Evolutionary conservation across 2,329 filamentous ascomycete genomes (phyloP).

Genomic region (Ascochyta fabae): DNA sequence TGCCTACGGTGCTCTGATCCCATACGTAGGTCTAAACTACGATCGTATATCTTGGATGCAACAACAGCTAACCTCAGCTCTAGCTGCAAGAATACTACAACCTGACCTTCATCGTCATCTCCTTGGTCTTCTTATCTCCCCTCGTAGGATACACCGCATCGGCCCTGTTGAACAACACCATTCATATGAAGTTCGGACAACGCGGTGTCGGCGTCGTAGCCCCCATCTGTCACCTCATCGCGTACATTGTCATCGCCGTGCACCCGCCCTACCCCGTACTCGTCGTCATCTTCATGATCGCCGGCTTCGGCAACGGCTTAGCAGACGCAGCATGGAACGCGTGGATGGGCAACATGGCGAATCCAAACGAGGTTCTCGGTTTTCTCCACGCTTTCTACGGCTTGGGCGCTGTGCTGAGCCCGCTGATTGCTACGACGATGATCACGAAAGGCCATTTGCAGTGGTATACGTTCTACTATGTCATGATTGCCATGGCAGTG

Average conservation of each 20-base stretch:
- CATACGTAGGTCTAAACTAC: conserved; percentile 49
- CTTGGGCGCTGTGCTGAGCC: conserved; percentile 71
- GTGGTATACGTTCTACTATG: conserved; percentile 80
- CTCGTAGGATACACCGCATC: conserved; percentile 70
- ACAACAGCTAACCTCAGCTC: neutral
- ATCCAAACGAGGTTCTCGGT: conserved; percentile 76
- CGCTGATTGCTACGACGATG: conserved; percentile 75
- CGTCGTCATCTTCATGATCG: conserved; percentile 68
- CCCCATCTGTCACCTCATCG: conserved; percentile 66
- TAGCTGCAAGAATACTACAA: conserved; percentile 68
- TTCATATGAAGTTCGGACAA: conserved; percentile 71
- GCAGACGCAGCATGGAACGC: conserved; percentile 64
- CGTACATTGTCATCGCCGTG: conserved; percentile 68
- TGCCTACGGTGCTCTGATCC: conserved; percentile 63
- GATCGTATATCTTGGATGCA: too few relatives aligned
- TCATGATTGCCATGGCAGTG: conserved; percentile 68
- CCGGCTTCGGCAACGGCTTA: conserved; percentile 75
- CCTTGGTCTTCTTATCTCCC: conserved; percentile 70
- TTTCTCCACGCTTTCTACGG: conserved; percentile 76
- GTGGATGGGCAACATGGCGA: conserved; percentile 74
- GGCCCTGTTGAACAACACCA: conserved; percentile 67
- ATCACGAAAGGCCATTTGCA: conserved; percentile 65
- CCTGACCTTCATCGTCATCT: conserved; percentile 67
- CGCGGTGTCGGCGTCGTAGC: conserved; percentile 73
- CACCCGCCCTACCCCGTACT: conserved; percentile 75